phyloP scores from a whole-genome alignment of 805 yeast genomes.

The Candida succiphila region DNA sequence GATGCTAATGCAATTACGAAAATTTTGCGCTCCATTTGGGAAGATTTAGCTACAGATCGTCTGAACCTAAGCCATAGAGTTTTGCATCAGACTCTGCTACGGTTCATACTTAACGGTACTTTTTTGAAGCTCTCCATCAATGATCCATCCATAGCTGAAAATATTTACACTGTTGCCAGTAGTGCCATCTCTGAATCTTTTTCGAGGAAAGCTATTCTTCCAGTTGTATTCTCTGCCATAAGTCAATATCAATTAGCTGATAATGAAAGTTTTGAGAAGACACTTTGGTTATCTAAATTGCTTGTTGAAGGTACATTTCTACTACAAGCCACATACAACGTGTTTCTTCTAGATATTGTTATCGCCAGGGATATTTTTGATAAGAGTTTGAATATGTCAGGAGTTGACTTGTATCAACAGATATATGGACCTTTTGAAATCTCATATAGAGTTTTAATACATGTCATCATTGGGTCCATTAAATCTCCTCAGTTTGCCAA shows the following conservation, averaged over 20 bases:
- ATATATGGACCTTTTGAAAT: conserved; percentile 53
- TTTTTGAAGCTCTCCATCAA: conserved; percentile 28
- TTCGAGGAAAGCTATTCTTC: conserved; percentile 63
- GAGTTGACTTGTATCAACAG: conserved; percentile 30
- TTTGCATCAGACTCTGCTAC: conserved; percentile 46
- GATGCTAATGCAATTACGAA: conserved; percentile 17
- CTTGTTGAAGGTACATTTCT: conserved; percentile 35
- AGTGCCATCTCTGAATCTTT: conserved; percentile 38
- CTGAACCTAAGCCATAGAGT: conserved; percentile 55
- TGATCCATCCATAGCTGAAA: conserved; percentile 17
- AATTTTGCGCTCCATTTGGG: conserved; percentile 43
- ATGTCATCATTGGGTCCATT: conserved; percentile 33
- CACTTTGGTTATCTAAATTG: conserved; percentile 41
- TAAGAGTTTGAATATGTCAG: conserved; percentile 22
- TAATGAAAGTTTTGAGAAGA: conserved; percentile 25
- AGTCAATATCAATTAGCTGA: conserved; percentile 30
- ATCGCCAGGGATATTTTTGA: conserved; percentile 44
- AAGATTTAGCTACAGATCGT: conserved; percentile 43
- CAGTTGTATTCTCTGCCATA: conserved; percentile 41
- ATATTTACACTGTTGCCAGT: conserved; percentile 25
- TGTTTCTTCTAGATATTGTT: conserved; percentile 50
- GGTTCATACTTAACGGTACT: conserved; percentile 38
- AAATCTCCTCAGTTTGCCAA: conserved; percentile 20
- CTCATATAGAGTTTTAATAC: conserved; percentile 38
- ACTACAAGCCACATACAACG: conserved; percentile 44